Evolutionary conservation across 2,329 filamentous ascomycete species (phyloP).

Genomic region (Clarireedia monteithiana): DNA sequence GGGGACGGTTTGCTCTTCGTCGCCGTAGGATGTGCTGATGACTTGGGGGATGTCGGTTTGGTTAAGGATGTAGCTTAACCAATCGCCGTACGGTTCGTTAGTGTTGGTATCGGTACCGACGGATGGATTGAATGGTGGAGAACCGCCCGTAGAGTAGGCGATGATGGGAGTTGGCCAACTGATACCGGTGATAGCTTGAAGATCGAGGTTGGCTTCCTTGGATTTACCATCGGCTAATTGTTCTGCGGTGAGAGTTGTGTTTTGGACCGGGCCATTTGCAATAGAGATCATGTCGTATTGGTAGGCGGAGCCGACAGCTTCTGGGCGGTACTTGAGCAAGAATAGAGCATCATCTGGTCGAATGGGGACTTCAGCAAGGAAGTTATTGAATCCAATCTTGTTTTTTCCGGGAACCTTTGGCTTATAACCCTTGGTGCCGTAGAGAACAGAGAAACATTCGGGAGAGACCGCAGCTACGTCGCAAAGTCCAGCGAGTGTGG

Average conservation of each 20-base stretch:
- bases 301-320: slow-evolving; percentile 12
- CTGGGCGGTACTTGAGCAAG: slow-evolving; percentile 18
- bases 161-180: slow-evolving; percentile 45
- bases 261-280: slow-evolving; percentile 12
- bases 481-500: slow-evolving; percentile 50
- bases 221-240: slow-evolving; percentile 10
- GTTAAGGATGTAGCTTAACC: slow-evolving; percentile 42
- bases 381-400: slow-evolving; percentile 22
- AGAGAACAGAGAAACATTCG: slow-evolving; percentile 18
- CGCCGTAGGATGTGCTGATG: slow-evolving; percentile 50
- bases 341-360: slow-evolving; percentile 17
- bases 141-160: slow-evolving; percentile 47
- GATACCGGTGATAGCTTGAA: slow-evolving; percentile 46
- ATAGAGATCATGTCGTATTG: slow-evolving; percentile 14
- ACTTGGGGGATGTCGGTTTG: slow-evolving; percentile 44
- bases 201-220: slow-evolving; percentile 49
- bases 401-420: slow-evolving; percentile 15
- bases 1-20: slow-evolving; percentile 50
- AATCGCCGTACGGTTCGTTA: slow-evolving; percentile 50
- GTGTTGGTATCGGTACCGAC: slow-evolving; percentile 27
- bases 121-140: slow-evolving; percentile 44
- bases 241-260: slow-evolving; percentile 11
- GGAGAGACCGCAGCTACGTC: slow-evolving; percentile 33
- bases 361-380: slow-evolving; percentile 17
- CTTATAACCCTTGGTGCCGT: slow-evolving; percentile 15